Evolutionary conservation across 495 filamentous ascomycete genomes (phyloP).

Genomic region (Lasiosphaeria ovina): DNA sequence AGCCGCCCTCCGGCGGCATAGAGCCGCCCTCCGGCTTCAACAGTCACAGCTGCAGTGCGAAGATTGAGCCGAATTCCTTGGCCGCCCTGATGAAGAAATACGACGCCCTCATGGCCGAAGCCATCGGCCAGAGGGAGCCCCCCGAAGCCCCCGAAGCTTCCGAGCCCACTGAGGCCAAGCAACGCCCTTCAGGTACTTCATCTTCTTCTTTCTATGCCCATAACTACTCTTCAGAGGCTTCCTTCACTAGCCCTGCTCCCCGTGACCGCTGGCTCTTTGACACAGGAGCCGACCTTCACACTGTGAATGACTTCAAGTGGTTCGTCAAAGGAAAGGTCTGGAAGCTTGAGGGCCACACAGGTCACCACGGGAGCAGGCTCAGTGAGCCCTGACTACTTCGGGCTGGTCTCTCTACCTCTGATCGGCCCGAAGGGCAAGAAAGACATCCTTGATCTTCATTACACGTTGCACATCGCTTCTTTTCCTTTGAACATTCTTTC

Average conservation of each 20-base stretch:
- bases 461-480: background rate
- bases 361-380: background rate
- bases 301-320: background rate
- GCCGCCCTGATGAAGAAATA: too few relatives aligned
- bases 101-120: too few relatives aligned
- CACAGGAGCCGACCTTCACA: background rate
- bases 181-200: too few relatives aligned
- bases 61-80: too few relatives aligned
- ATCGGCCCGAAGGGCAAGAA: background rate
- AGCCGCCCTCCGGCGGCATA: too few relatives aligned
- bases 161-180: too few relatives aligned
- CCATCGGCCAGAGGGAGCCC: too few relatives aligned
- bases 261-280: background rate
- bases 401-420: background rate
- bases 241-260: constrained; percentile 2
- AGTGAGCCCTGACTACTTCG: background rate
- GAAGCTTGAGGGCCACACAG: background rate
- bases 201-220: too few relatives aligned
- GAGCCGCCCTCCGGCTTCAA: too few relatives aligned
- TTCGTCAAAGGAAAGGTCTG: background rate
- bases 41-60: too few relatives aligned
- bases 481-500: background rate
- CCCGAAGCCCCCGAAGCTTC: too few relatives aligned
- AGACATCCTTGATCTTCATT: background rate
- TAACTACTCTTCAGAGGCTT: too few relatives aligned